Conservation (phyloP, 2,329 filamentous ascomycete species). For the Aspergillus sclerotialis region DNA sequence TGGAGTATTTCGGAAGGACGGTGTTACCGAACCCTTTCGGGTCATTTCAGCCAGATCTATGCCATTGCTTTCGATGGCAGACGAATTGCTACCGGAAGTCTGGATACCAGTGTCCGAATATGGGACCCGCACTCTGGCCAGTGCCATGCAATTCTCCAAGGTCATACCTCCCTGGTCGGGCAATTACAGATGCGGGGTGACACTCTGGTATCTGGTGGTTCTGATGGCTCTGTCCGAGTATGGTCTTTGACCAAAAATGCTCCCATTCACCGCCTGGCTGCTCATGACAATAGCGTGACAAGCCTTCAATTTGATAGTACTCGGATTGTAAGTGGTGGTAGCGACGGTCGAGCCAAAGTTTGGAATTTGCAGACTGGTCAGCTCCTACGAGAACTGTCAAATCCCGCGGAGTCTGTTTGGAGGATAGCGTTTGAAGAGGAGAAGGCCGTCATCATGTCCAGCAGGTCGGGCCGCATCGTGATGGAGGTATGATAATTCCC, state of each 20-base stretch:
- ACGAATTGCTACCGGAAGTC: conserved; percentile 85
- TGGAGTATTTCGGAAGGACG: conserved; percentile 97
- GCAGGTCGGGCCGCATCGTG: conserved; percentile 74
- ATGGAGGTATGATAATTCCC: conserved; percentile 74
- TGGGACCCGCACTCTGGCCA: conserved; percentile 88
- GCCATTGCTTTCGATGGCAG: conserved; percentile 95
- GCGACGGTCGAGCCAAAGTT: conserved; percentile 95
- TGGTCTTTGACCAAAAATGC: conserved; percentile 90
- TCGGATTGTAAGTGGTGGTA: conserved; percentile 89
- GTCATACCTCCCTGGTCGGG: conserved; percentile 92
- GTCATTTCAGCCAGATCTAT: conserved; percentile 98
- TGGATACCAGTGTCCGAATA: conserved; percentile 94
- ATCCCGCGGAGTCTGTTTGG: conserved; percentile 93
- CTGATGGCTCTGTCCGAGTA: conserved; percentile 89
- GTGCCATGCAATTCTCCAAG: conserved; percentile 86
- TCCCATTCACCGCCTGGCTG: conserved; percentile 87
- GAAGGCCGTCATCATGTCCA: conserved; percentile 93
- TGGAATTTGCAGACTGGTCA: conserved; percentile 93
- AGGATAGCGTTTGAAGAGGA: conserved; percentile 97
- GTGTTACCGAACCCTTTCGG: conserved; percentile 80
- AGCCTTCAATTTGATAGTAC: conserved; percentile 96
- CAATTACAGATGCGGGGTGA: conserved; percentile 94
- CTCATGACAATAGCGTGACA: conserved; percentile 97
- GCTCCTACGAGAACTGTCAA: conserved; percentile 82
- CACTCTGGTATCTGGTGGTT: conserved; percentile 90